phyloP scores from a whole-genome alignment of 768 basidiomycete genomes.

The Naematelia aurantialba region DNA sequence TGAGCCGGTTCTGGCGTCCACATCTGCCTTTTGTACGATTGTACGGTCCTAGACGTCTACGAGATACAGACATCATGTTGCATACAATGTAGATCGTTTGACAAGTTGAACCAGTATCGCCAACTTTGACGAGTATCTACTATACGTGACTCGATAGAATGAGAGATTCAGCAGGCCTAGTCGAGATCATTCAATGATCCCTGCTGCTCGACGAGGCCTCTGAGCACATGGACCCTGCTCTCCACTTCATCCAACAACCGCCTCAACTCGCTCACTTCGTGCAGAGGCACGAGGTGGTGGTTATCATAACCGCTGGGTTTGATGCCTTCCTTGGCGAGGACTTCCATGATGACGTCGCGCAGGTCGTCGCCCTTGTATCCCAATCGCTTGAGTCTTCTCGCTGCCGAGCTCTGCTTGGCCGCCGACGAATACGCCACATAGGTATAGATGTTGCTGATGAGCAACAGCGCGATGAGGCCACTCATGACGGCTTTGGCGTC shows the following conservation, averaged over 20 bases:
- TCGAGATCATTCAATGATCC: not conserved
- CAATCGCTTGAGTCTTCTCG: slow-evolving; percentile 8
- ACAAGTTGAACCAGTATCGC: too few relatives aligned
- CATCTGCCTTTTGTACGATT: not conserved
- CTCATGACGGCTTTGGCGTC: slow-evolving; percentile 5
- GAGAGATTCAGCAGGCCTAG: not conserved
- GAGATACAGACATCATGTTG: too few relatives aligned
- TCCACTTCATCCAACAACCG: slow-evolving; percentile 34
- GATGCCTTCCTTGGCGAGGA: slow-evolving; percentile 14
- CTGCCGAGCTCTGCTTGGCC: slow-evolving; percentile 1
- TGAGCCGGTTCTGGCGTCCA: not conserved
- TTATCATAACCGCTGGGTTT: not conserved
- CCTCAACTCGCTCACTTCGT: slow-evolving; percentile 27
- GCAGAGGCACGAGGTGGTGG: slow-evolving; percentile 1
- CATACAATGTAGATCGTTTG: not conserved
- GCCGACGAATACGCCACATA: slow-evolving; percentile 28
- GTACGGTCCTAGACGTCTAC: not conserved
- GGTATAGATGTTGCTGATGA: slow-evolving; percentile 45
- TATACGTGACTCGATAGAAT: too few relatives aligned
- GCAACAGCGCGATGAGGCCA: slow-evolving; percentile 28
- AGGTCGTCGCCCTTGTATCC: slow-evolving; percentile 22
- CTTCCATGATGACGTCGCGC: slow-evolving; percentile 23
- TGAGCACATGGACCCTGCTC: slow-evolving; percentile 3
- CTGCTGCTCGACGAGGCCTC: not conserved
- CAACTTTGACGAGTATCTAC: too few relatives aligned